phyloP scores from a whole-genome alignment of 140 eudicot genomes.

The Bidens hawaiensis region DNA sequence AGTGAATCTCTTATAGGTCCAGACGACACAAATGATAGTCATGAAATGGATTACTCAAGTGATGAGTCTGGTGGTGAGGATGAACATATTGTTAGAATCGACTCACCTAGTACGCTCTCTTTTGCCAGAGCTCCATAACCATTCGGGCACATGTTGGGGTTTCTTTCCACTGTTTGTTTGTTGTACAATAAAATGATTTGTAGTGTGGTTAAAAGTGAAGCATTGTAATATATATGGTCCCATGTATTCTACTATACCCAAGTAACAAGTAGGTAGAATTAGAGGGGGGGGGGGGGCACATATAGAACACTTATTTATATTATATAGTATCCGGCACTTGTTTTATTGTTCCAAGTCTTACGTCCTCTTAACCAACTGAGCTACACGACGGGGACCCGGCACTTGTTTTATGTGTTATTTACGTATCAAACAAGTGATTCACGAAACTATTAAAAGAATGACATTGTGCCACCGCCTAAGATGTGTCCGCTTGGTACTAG shows the following conservation, averaged over 20 bases:
- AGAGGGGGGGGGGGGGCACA: too few relatives aligned
- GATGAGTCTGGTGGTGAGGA: conserved; percentile 88
- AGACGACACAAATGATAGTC: conserved; percentile 12
- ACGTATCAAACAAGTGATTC: too few relatives aligned
- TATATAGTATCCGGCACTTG: too few relatives aligned
- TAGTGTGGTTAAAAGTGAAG: neutral
- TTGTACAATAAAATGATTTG: neutral
- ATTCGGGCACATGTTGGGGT: neutral
- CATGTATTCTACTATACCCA: neutral
- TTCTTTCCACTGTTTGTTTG: neutral
- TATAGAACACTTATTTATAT: too few relatives aligned
- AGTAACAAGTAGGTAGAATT: neutral
- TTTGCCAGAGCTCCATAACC: conserved; percentile 37
- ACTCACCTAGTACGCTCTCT: conserved; percentile 79
- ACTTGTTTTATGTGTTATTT: too few relatives aligned
- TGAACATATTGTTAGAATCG: conserved; percentile 76
- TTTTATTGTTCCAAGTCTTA: too few relatives aligned
- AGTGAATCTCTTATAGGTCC: neutral
- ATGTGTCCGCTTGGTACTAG: too few relatives aligned
- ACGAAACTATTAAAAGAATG: too few relatives aligned
- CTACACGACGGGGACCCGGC: too few relatives aligned
- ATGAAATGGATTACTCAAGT: conserved; percentile 50
- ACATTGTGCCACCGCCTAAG: too few relatives aligned
- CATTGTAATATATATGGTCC: neutral
- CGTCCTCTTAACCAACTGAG: too few relatives aligned